phyloP scores from a whole-genome alignment of 257 asterid genomes.

The Mitragyna speciosa region DNA sequence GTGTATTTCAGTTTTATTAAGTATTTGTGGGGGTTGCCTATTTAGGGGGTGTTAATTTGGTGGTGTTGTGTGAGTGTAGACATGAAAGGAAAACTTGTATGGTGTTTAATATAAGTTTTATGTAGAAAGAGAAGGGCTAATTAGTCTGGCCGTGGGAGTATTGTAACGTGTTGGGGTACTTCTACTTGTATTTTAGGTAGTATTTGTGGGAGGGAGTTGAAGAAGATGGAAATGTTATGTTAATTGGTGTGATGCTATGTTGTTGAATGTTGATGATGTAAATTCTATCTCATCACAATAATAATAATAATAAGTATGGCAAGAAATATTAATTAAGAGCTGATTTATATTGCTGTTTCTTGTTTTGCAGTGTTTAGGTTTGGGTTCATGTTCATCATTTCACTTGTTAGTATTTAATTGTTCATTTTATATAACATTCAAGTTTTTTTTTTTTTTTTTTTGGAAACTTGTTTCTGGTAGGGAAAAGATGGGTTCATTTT shows the following conservation, averaged over 20 bases:
- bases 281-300: constrained; percentile 8
- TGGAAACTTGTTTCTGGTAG: no score
- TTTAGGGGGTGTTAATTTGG: neutral
- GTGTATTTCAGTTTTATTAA: neutral
- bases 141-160: constrained; percentile 9
- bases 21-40: neutral
- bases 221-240: neutral
- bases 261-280: constrained; percentile 17
- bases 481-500: no score
- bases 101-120: neutral
- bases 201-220: neutral
- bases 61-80: neutral
- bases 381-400: neutral
- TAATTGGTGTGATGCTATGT: neutral
- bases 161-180: constrained; percentile 10
- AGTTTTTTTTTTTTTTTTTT: no score
- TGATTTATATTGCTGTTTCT: neutral
- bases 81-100: neutral
- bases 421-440: no score
- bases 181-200: constrained; percentile 4
- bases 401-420: neutral
- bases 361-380: neutral
- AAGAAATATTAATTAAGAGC: neutral
- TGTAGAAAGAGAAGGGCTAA: neutral
- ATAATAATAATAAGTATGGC: neutral